Evolutionary conservation across 345 rosid genomes (phyloP).

Genomic region (Arabis hirsuta): DNA sequence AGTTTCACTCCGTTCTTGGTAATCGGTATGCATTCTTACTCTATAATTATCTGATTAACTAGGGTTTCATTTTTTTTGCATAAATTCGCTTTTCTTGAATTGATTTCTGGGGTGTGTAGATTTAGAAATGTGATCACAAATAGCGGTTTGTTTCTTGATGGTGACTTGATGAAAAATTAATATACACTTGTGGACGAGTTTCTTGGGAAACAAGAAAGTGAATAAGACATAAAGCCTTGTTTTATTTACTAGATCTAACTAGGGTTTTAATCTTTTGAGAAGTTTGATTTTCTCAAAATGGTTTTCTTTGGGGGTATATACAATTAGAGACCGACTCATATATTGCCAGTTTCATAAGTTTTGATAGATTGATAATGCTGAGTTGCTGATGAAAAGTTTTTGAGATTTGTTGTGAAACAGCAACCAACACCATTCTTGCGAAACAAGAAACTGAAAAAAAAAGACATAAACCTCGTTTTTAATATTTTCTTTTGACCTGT

Average conservation of each 20-base stretch:
- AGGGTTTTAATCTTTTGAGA: not conserved
- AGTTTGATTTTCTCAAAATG: not conserved
- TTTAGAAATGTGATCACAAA: not conserved
- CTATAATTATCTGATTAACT: not conserved
- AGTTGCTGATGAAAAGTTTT: too few species aligned
- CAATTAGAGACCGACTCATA: not conserved
- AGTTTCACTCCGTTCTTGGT: slow-evolving; percentile 91
- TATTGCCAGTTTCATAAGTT: too few species aligned
- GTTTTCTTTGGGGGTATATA: not conserved
- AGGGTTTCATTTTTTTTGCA: not conserved
- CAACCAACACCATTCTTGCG: not conserved
- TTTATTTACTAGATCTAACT: not conserved
- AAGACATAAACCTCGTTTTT: not conserved
- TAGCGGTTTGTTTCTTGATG: not conserved
- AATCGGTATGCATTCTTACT: slow-evolving; percentile 56
- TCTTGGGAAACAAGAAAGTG: slow-evolving; percentile 21
- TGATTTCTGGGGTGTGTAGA: not conserved
- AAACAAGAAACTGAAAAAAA: not conserved
- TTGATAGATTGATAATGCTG: too few species aligned
- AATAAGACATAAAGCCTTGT: slow-evolving; percentile 1
- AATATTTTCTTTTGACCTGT: not conserved
- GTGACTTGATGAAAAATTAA: not conserved
- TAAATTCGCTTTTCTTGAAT: not conserved
- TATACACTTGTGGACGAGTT: not conserved
- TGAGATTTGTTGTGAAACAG: not conserved